Conservation (phyloP, 2,329 filamentous ascomycete genomes). For the Cladosporium halotolerans region DNA sequence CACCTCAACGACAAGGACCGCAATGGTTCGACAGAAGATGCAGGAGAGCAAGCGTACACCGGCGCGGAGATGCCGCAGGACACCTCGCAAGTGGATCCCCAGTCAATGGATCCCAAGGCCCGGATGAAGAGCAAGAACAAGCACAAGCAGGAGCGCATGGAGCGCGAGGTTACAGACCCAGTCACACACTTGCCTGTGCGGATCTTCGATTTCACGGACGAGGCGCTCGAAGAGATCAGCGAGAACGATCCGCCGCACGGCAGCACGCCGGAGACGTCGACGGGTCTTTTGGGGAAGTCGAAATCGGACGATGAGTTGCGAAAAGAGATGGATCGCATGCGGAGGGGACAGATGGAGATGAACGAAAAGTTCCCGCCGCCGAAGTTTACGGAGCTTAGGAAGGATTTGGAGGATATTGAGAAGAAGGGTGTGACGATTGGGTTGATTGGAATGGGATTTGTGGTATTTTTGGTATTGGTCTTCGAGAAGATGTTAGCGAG, state of each 20-base stretch:
- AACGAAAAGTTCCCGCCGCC: slow-evolving; percentile 50
- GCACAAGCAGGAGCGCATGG: slow-evolving; percentile 40
- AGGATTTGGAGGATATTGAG: slow-evolving; percentile 42
- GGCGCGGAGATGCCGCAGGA: slow-evolving; percentile 31
- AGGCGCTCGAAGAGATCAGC: slow-evolving; percentile 48
- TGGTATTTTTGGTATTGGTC: slow-evolving; percentile 28
- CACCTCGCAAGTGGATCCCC: slow-evolving; percentile 38
- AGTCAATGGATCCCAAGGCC: slow-evolving; percentile 37
- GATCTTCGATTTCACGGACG: slow-evolving; percentile 62
- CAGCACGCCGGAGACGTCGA: slow-evolving; percentile 36
- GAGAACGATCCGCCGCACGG: slow-evolving; percentile 42
- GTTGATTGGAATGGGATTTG: slow-evolving; percentile 26
- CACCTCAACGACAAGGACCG: slow-evolving; percentile 11
- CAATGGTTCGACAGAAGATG: slow-evolving; percentile 11
- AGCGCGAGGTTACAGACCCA: slow-evolving; percentile 62
- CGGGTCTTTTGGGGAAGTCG: slow-evolving; percentile 39
- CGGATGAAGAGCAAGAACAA: slow-evolving; percentile 40
- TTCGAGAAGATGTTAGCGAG: slow-evolving; percentile 14
- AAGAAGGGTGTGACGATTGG: slow-evolving; percentile 39
- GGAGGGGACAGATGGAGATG: slow-evolving; percentile 41
- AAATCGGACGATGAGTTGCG: slow-evolving; percentile 41
- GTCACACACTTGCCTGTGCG: slow-evolving; percentile 63
- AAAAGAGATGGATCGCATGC: slow-evolving; percentile 37
- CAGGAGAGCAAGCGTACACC: slow-evolving; percentile 14
- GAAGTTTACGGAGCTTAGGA: slow-evolving; percentile 39